Evolutionary conservation across 805 yeast genomes (phyloP), one percentile per base, ranked within the genome.

Genomic region (Ogataea methanolica): DNA sequence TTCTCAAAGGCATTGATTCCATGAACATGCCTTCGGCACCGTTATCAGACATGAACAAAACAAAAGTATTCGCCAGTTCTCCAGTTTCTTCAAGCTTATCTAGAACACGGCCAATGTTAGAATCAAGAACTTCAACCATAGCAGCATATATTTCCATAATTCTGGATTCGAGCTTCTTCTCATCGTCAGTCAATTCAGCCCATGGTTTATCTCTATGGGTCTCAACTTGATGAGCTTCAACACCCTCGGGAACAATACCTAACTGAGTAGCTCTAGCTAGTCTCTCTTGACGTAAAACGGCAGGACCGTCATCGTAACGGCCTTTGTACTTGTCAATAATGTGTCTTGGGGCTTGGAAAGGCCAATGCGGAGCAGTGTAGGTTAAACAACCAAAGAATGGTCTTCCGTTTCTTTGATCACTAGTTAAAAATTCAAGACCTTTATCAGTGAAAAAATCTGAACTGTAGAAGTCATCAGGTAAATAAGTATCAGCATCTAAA

Each of bases 341-440:
- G 6, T 74, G 75, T 42, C 61, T 60, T 6, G 83, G 83, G 1
- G 85, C 85, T 60, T 80, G 85, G 55, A 72, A 70, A 11, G 85
- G 85, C 85, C 85, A 80, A 57, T 80, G 85, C 3, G 85, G 85
- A 1, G 85, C 85, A 5, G 83, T 78, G 54, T 76, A 79, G 6
- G 84, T 80, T 47, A 80, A 63, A 22, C 68, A 61, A 4, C 80
- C 79, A 47, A 79, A 75, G 51, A 76, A 80, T 9, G 85, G 85
- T 54, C 75, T 64, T n/a, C 65, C 75, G 5, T 56, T 54, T 42
- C 78, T 62, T 14, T 59, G 53, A 8, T 58, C 53, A 42, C 61
- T 55, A 9, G 52, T 37, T 46, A 74, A 56, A 39, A 61, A 70
- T 26, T 70, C 73, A 37, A 78, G 49, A 12, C 68, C 70, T 50